Conservation (phyloP, 2,329 filamentous ascomycete genomes). For the Phyllosticta citrichinensis region DNA sequence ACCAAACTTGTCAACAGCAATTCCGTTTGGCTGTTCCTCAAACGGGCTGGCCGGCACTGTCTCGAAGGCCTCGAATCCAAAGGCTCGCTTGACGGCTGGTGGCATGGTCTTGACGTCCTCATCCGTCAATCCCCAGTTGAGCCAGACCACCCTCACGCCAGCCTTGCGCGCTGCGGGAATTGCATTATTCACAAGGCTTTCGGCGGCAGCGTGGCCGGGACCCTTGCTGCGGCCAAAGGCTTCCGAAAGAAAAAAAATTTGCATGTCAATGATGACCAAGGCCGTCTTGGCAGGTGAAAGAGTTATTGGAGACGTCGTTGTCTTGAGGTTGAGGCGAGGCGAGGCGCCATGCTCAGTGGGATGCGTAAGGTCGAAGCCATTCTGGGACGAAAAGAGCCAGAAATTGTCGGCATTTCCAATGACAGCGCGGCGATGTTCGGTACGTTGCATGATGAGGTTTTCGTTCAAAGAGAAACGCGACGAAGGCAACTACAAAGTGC, state of each 20-base stretch:
- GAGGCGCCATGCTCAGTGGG: conserved; percentile 21
- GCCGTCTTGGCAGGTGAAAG: conserved; percentile 28
- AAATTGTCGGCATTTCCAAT: conserved; percentile 34
- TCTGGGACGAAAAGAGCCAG: conserved; percentile 35
- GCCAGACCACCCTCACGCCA: conserved; percentile 29
- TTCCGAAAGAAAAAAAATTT: conserved; percentile 32
- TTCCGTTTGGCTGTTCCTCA: conserved; percentile 10
- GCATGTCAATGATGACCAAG: conserved; percentile 35
- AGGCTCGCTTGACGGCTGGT: conserved; percentile 28
- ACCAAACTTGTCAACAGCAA: conserved; percentile 26
- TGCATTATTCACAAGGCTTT: conserved; percentile 23
- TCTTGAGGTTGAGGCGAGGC: conserved; percentile 16
- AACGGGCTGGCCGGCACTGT: conserved; percentile 10
- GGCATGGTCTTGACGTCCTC: conserved; percentile 27
- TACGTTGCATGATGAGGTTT: background rate
- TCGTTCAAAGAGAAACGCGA: background rate
- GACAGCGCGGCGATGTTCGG: conserved; percentile 22
- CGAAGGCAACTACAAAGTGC: too few species aligned
- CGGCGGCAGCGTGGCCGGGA: conserved; percentile 19
- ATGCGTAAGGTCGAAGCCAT: conserved; percentile 39
- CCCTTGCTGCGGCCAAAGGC: conserved; percentile 16
- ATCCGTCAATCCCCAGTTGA: conserved; percentile 34
- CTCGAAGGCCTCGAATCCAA: conserved; percentile 23
- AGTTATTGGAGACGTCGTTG: conserved; percentile 20
- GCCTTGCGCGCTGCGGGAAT: conserved; percentile 31